Evolutionary conservation across 2,329 filamentous ascomycete genomes (phyloP), one percentile per base, ranked within the genome.

Genomic region (Corynespora cassiicola): DNA sequence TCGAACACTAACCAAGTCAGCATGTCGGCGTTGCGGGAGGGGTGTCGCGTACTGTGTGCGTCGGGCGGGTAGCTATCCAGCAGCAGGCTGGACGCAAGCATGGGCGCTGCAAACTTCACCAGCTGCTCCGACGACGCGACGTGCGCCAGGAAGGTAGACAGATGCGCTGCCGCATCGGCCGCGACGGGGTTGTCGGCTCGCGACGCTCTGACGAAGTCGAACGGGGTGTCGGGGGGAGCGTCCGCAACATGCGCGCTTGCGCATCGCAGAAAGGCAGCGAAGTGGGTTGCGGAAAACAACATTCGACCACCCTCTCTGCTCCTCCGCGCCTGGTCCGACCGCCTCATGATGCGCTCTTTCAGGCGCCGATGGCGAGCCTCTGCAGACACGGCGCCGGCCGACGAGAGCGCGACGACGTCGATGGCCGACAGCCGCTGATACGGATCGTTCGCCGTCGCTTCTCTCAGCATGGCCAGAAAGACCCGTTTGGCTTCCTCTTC

Each of bases 11-110:
- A n/a, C n/a, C n/a, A n/a, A n/a, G n/a, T n/a, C n/a, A n/a, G n/a
- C n/a, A n/a, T n/a, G n/a, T n/a, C n/a, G n/a, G n/a, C n/a, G n/a
- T n/a, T n/a, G n/a, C n/a, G n/a, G n/a, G n/a, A n/a, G n/a, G n/a
- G n/a, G n/a, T n/a, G 49, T n/a, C n/a, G n/a, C n/a, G 20, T 32
- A 32, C 30, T 22, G 16, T 32, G 17, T n/a, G 39, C 36, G 31
- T 46, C 36, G 23, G 49, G 50, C 27, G 49, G 47, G 31, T 59
- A 61, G 32, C 45, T 52, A 42, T 62, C 48, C 17, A 61, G 39
- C 9, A 62, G 24, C 9, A 62, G 33, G 35, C 45, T 52, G 9
- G 50, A 62, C 7, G 50, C 46, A 17, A 62, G 49, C 9, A 51
- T 42, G 15, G 47, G 49, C 16, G 47, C 48, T 49, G 47, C 45